Base-by-base conservation (phyloP, 116 monocot species). In the Posidonia oceanica region DNA sequence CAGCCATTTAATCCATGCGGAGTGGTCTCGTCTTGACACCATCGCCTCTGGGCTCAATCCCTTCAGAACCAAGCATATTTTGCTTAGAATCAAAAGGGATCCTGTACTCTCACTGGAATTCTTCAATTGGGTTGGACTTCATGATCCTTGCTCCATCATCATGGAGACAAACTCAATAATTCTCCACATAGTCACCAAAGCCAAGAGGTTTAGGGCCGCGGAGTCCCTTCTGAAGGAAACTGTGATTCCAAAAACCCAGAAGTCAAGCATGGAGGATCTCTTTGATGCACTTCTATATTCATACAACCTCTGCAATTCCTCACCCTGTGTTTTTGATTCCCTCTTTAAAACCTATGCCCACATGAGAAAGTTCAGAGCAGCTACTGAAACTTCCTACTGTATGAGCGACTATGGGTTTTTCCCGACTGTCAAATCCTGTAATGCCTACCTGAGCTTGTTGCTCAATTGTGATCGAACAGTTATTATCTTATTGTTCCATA, bases 391-490 rank as follows among this genome's bases (percentile, higher is more conserved):
- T 8, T 91, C 89, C 68, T 59, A 61, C 2, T 42, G 71, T 10
- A 96, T 91, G 96, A 72, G 79, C 59, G 87, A 81, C 17, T 77
- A 89, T 66, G 92, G 89, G 4, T 83, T 96, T 71, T 77, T 96
- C 40, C 96, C 96, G 0, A 81, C 74, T 3, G 39, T 96, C 22
- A 70, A 57, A n/a, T 91, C 96, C 5, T 96, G 96, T 76, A 96
- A 91, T 74, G 88, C 89, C 21, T 85, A 73, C 70, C 39, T 96
- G 36, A 82, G 83, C 80, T 80, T 91, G 29, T 67, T 83, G 72
- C 79, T 85, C 39, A 36, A 29, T 41, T 62, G 75, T 7, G 63
- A 72, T 8, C 80, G 91, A 13, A 29, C 61, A 4, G 91, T 86
- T 53, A 79, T 96, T 11, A 72, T 64, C 5, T 20, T 87, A 40